Conservation (phyloP, 805 yeast species). For the Yamadazyma paraphyllophila region DNA sequence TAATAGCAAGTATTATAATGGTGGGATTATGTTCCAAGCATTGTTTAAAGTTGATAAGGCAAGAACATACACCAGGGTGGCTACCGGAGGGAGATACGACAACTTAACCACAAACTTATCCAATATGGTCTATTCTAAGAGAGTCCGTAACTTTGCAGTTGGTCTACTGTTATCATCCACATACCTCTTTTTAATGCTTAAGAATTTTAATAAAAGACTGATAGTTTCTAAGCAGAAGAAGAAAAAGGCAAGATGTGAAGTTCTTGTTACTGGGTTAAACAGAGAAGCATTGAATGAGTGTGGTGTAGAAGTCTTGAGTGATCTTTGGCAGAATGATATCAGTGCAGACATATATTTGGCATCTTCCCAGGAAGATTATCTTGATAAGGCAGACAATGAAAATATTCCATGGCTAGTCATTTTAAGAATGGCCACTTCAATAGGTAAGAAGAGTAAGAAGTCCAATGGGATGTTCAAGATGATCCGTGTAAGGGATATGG, state of each 20-base stretch:
- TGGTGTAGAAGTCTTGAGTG: slow-evolving; percentile 61
- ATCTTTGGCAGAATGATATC: slow-evolving; percentile 75
- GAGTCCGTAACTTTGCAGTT: slow-evolving; percentile 53
- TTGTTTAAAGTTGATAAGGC: slow-evolving; percentile 60
- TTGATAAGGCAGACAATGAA: slow-evolving; percentile 59
- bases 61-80: slow-evolving; percentile 50
- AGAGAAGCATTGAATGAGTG: slow-evolving; percentile 52
- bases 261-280: slow-evolving; percentile 69
- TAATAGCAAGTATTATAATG: slow-evolving; percentile 72
- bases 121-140: slow-evolving; percentile 35
- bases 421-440: slow-evolving; percentile 56
- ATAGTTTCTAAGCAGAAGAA: slow-evolving; percentile 20
- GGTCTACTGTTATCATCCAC: slow-evolving; percentile 77
- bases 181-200: slow-evolving; percentile 35
- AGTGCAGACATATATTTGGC: slow-evolving; percentile 60
- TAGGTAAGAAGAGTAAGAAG: slow-evolving; percentile 26
- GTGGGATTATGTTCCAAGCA: slow-evolving; percentile 87
- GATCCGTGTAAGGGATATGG: slow-evolving; percentile 64
- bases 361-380: slow-evolving; percentile 56
- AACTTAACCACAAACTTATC: slow-evolving; percentile 64
- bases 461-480: slow-evolving; percentile 59
- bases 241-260: slow-evolving; percentile 64
- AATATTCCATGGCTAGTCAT: slow-evolving; percentile 77
- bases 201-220: slow-evolving; percentile 20
- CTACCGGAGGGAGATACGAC: slow-evolving; percentile 96